Evolutionary conservation across 352 stramenopile species (phyloP).

Genomic region (Pythium graminicola): DNA sequence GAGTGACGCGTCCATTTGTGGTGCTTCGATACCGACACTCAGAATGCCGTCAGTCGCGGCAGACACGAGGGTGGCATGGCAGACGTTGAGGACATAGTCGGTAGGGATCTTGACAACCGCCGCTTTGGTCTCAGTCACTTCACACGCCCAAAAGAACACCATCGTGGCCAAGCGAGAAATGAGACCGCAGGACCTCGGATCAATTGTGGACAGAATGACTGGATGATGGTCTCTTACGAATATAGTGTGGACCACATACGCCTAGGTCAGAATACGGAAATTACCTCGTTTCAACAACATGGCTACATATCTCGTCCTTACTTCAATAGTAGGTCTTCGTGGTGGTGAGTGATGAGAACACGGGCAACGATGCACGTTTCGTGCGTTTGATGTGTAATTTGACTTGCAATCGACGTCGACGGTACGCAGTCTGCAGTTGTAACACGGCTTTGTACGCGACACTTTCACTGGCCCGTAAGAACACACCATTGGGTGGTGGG

Average conservation of each 20-base stretch:
- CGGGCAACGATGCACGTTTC: conserved; percentile 48
- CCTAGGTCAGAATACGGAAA: no score
- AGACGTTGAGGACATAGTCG: conserved; percentile 36
- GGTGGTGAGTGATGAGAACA: conserved; percentile 35
- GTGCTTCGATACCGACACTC: conserved; percentile 52
- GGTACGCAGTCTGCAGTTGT: conserved; percentile 51
- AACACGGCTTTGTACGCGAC: conserved; percentile 47
- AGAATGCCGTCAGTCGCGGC: conserved; percentile 23
- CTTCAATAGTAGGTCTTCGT: conserved; percentile 26
- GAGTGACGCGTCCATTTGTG: conserved; percentile 48
- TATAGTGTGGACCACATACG: conserved; percentile 12
- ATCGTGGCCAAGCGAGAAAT: conserved; percentile 4
- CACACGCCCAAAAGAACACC: conserved; percentile 34
- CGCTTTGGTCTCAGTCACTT: conserved; percentile 35
- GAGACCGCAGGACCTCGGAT: conserved; percentile 6
- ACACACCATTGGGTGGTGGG: conserved; percentile 39
- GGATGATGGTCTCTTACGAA: no score
- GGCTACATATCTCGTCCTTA: conserved; percentile 3
- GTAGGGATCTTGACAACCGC: conserved; percentile 31
- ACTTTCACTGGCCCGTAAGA: conserved; percentile 44
- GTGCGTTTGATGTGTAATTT: conserved; percentile 39
- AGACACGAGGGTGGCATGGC: conserved; percentile 27
- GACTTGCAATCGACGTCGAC: conserved; percentile 34
- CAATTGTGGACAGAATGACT: conserved; percentile 6
- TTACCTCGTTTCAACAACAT: background rate